Base-by-base conservation (phyloP, 1,284 basidiomycete genomes). In the Heterobasidion irregulare region DNA sequence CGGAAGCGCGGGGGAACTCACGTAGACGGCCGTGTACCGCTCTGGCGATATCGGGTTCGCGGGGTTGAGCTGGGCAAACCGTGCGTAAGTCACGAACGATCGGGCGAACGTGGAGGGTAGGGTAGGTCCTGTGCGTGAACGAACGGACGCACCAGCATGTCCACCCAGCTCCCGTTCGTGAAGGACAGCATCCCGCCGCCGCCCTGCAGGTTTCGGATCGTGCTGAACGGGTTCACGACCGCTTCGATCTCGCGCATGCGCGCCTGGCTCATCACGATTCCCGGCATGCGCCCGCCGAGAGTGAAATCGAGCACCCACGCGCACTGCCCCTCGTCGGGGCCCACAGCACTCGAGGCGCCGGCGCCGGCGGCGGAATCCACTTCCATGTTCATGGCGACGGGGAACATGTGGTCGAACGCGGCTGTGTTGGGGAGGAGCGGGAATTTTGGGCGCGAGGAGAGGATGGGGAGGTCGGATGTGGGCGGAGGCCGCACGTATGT, bases 281-380 rank as follows among this genome's bases (percentile, higher is more conserved):
- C 87, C 15, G 67, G 68, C 47, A 67, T 66, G 57, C 72, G 70
- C 8, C 79, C 77, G 47, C 75, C 75, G 45, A 78, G 71, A 1
- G 85, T 86, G 63, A 90, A 89, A 64, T 89, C 86, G 34, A 90
- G 75, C 10, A 83, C 71, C 84, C 86, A 90, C 1, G 74, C 70
- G 65, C 79, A 73, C 47, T 58, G 57, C 16, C 53, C 54, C 5
- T 16, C 19, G 8, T 55, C 55, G 5, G 72, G 68, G 12, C 38
- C 38, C 12, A 2, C 38, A 41, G 12, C 38, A 2, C n/a, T 10
- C 5, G 64, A 65, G 52, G 72, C n/a, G n/a, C n/a, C n/a, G n/a
- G n/a, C n/a, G n/a, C n/a, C 66, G 7, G 65, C 34, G n/a, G 48
- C 13, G 18, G 10, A 8, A 43, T n/a, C 32, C 16, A 18, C 8